Conservation (phyloP, 805 yeast genomes). For the Kluyveromyces siamensis region DNA sequence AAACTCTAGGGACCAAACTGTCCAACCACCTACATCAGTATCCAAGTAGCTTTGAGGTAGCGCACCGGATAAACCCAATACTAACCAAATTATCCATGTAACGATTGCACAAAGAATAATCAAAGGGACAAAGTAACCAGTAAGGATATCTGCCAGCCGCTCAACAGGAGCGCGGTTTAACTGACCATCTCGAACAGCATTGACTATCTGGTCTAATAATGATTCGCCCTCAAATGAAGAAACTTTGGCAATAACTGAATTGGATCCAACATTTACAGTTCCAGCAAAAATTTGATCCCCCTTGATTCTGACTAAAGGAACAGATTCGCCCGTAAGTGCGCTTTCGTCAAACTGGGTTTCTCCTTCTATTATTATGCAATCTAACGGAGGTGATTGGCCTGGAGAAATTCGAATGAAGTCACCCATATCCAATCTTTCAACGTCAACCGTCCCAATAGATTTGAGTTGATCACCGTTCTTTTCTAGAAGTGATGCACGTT, state of each 20-base stretch:
- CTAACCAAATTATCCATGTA: constrained; percentile 65
- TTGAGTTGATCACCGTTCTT: constrained; percentile 10
- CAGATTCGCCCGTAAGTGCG: constrained; percentile 53
- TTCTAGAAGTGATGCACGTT: constrained; percentile 34
- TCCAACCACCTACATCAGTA: constrained; percentile 65
- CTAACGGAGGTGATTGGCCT: constrained; percentile 55
- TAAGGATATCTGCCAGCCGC: constrained; percentile 55
- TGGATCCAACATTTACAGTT: constrained; percentile 54
- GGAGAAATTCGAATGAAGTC: constrained; percentile 40
- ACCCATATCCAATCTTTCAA: constrained; percentile 41
- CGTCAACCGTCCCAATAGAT: constrained; percentile 30
- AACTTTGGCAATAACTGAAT: constrained; percentile 44
- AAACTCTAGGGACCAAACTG: constrained; percentile 68
- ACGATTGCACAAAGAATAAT: constrained; percentile 50
- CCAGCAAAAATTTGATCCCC: constrained; percentile 72
- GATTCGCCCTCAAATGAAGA: constrained; percentile 55
- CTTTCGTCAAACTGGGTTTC: constrained; percentile 48
- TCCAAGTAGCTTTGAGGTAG: constrained; percentile 51
- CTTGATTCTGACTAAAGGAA: constrained; percentile 43
- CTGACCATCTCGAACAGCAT: constrained; percentile 66
- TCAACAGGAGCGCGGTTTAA: constrained; percentile 66
- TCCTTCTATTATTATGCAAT: constrained; percentile 43
- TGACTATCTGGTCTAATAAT: constrained; percentile 58
- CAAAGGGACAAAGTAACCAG: constrained; percentile 66
- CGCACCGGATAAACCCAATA: constrained; percentile 43